Base-by-base conservation (phyloP, 768 basidiomycete species). In the Boletus rubroflammeus region DNA sequence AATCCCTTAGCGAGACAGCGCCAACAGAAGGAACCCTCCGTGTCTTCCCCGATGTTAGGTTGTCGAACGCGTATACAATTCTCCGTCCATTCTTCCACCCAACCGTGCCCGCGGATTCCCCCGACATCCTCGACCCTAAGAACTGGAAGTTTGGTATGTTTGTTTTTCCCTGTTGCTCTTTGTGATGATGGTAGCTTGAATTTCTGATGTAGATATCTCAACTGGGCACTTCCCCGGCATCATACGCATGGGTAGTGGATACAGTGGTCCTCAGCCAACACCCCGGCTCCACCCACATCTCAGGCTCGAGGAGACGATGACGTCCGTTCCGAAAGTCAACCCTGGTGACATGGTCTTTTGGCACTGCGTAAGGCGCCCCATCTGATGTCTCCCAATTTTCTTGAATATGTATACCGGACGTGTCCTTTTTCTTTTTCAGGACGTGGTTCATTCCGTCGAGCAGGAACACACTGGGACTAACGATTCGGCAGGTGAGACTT, bases 271-370 rank as follows among this genome's bases (percentile, higher is more conserved):
- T 15, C 64, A 61, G 26, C 82, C 82, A 8, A 85, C 77, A 14
- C 75, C 81, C 17, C 67, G 58, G 15, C 74, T 78, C 1, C 88
- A 91, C 63, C 89, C 88, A 6, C 85, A 91, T 66, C 72, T 91
- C 50, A 73, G 75, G 54, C 75, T 90, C 2, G 76, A 78, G 0
- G 70, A 79, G 44, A 83, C 82, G 1, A 89, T 91, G 86, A 81
- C 81, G 26, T 82, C 84, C 2, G 75, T 88, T 9, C 88, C 88
- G 2, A 80, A 76, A 56, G 88, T 91, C 6, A 73, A 76, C 48
- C 88, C 88, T 0, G 90, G 90, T 2, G 89, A 91, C 63, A 82
- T 85, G 61, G 85, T 88, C 3, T 89, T 86, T 69, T 90, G 88
- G 86, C 86, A 88, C 59, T 85, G 83, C 53, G 81, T 78, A 50